Evolutionary conservation across 2,329 filamentous ascomycete genomes (phyloP).

Genomic region (Diaporthe aspalathi): DNA sequence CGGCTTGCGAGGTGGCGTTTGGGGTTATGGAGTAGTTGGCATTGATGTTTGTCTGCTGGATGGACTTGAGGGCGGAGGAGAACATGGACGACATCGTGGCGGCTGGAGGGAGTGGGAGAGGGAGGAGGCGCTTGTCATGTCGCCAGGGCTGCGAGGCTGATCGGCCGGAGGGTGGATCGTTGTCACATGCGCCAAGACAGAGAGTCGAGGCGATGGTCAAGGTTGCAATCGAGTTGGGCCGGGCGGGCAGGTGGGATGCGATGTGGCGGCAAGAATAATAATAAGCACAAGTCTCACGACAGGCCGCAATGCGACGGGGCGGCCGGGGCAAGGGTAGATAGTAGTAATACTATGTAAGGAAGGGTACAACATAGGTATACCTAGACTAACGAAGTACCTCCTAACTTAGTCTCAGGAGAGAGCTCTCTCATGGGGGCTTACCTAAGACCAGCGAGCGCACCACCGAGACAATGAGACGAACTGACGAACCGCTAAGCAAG

Average conservation of each 20-base stretch:
- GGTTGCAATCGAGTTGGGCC: conserved; percentile 14
- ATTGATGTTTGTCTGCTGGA: conserved; percentile 88
- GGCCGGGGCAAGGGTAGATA: too few relatives aligned
- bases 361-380: too few relatives aligned
- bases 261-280: neutral
- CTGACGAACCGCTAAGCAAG: conserved; percentile 7
- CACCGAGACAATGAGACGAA: neutral
- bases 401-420: too few relatives aligned
- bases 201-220: conserved; percentile 5
- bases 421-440: conserved; percentile 20
- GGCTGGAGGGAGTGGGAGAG: conserved; percentile 47
- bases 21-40: conserved; percentile 88
- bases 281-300: too few relatives aligned
- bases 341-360: too few relatives aligned
- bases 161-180: conserved; percentile 25
- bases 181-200: conserved; percentile 35
- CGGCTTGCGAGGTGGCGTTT: conserved; percentile 80
- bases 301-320: neutral
- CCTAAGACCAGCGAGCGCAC: conserved; percentile 31
- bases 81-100: conserved; percentile 72
- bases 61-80: conserved; percentile 91
- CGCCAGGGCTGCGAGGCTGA: conserved; percentile 32
- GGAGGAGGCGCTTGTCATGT: conserved; percentile 37
- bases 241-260: neutral
- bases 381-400: too few relatives aligned